Evolutionary conservation across 208 protist species (phyloP), one percentile per base, ranked within the genome.

Genomic region (Tritrichomonas musculus): DNA sequence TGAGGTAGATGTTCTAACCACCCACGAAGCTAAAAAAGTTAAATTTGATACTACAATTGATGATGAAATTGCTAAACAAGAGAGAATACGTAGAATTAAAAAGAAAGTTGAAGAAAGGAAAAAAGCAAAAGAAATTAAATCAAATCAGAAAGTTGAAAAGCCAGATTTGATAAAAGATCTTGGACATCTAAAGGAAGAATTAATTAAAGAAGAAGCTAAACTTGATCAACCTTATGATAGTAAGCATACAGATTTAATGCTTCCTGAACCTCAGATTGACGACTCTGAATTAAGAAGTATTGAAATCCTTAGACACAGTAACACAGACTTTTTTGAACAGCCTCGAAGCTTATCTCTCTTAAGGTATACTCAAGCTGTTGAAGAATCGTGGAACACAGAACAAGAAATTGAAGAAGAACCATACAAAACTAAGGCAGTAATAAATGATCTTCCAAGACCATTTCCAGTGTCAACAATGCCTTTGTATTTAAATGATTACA

Each of bases 31-130:
- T 9, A 53, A 53, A 33, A 33, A 44, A 47, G 77, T 88, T 39
- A 88, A 88, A 88, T 88, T 88, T 49, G 47, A 88, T 20, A 88
- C 77, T 39, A 47, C 33, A n/a, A 39, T 57, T 44, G 77, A 88
- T 36, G 77, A 88, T 30, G 57, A 88, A 57, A 47, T 36, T 17
- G 25, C 47, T 8, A 88, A 88, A 50, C 22, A 60, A 17, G 27
- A 47, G 33, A 27, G 77, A 60, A 53, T 88, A 14, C 25, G 44
- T 20, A 25, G 44, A 33, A 88, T 88, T 36, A 88, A 88, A 27
- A n/a, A 25, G 9, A 88, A 88, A 39, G 17, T 53, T 33, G 27
- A 88, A 57, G 77, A 44, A 57, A 47, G 25, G 3, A 88, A 88
- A 30, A 53, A 88, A 88, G 14, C 0, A 22, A 57, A 53, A 50